Conservation (phyloP, 305 asterid genomes). For the Fraxinus nigra region DNA sequence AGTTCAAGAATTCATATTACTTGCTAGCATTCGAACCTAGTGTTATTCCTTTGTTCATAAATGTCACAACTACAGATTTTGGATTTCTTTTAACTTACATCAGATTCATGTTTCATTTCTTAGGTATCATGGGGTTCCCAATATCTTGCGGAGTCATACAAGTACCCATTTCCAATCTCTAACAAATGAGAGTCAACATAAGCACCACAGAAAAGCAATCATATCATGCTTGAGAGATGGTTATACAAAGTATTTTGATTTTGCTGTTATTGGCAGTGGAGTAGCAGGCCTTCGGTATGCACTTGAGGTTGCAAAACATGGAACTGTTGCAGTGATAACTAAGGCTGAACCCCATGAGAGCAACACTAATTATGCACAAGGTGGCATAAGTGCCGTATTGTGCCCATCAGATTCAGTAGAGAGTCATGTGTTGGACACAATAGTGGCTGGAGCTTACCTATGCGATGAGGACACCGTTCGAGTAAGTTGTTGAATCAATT, state of each 20-base stretch:
- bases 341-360: constrained; percentile 98
- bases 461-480: constrained; percentile 97
- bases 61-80: neutral
- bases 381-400: constrained; percentile 97
- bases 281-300: constrained; percentile 99
- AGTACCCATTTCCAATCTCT: constrained; percentile 26
- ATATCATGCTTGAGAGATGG: constrained; percentile 57
- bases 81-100: neutral
- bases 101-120: constrained; percentile 13
- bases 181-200: constrained; percentile 32
- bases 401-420: constrained; percentile 95
- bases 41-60: neutral
- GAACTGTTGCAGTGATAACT: constrained; percentile 90
- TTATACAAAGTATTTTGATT: constrained; percentile 69
- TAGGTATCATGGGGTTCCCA: constrained; percentile 72
- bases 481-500: constrained; percentile 42
- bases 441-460: constrained; percentile 94
- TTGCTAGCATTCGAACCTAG: neutral
- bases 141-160: constrained; percentile 35
- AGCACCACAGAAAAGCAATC: constrained; percentile 38
- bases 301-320: constrained; percentile 90
- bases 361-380: constrained; percentile 98
- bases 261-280: constrained; percentile 94
- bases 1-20: neutral
- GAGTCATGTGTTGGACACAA: constrained; percentile 90